Evolutionary conservation across 2,329 filamentous ascomycete genomes (phyloP).

Genomic region (Fusarium robinianum): DNA sequence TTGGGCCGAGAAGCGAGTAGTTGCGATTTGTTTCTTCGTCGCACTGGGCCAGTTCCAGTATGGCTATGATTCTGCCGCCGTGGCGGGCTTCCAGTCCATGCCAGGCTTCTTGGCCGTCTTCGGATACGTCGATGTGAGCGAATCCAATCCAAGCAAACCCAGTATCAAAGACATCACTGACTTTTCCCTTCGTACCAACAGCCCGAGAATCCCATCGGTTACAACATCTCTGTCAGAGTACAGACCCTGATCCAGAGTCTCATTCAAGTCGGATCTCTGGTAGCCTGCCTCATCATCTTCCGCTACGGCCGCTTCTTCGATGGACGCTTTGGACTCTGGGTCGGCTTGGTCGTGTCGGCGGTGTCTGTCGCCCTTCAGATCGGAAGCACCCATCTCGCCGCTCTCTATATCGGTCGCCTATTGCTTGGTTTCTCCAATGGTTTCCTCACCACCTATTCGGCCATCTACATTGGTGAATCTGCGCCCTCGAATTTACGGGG

Average conservation of each 20-base stretch:
- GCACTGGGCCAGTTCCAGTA: slow-evolving; percentile 1
- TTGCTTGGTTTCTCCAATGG: not conserved
- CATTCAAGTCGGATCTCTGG: not conserved
- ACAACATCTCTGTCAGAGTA: not conserved
- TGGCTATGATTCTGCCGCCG: slow-evolving; percentile 1
- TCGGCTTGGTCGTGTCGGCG: not conserved
- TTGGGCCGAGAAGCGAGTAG: not conserved
- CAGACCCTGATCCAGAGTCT: not conserved
- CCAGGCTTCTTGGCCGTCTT: not conserved
- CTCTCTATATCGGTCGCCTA: not conserved
- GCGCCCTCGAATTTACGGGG: not conserved
- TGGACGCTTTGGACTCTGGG: not conserved
- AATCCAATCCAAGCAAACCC: too few species aligned
- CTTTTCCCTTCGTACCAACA: not conserved
- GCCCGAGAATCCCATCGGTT: not conserved
- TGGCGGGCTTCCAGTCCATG: not conserved
- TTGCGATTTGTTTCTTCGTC: slow-evolving; percentile 1
- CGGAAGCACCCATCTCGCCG: not conserved
- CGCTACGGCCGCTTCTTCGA: not conserved
- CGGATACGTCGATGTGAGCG: not conserved
- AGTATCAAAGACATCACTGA: too few species aligned
- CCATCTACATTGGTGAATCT: not conserved
- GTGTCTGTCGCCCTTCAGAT: not conserved
- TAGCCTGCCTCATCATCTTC: not conserved
- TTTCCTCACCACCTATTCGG: not conserved